Base-by-base conservation (phyloP, 139 green algal species). In the Ettlia oleoabundans region DNA sequence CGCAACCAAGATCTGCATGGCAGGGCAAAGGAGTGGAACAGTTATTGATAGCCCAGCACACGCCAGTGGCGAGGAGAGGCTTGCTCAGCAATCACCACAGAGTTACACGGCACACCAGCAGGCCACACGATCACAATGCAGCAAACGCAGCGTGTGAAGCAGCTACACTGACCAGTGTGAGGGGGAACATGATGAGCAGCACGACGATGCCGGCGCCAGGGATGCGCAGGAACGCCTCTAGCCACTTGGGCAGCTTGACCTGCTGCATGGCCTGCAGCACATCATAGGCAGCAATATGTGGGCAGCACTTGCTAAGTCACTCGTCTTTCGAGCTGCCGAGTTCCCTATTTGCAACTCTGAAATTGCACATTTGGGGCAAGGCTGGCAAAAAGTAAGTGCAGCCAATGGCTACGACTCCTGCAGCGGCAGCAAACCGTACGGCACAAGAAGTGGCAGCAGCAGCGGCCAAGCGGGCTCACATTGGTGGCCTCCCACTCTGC, bases 401-500 rank as follows among this genome's bases (percentile, higher is more conserved):
- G n/a, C n/a, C n/a, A n/a, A n/a, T n/a, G n/a, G n/a, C n/a, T n/a
- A n/a, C n/a, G 15, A 58, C 47, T 15, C 47, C 47, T 58, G 47
- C 47, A 58, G 47, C 47, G n/a, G n/a, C n/a, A n/a, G n/a, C n/a
- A n/a, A n/a, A n/a, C n/a, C n/a, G n/a, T n/a, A n/a, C n/a, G n/a
- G n/a, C n/a, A n/a, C n/a, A n/a, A n/a, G n/a, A n/a, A n/a, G n/a
- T n/a, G n/a, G n/a, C 55, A 15, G 55, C 55, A 65, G 55, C 55
- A 33, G 61, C 28, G 22, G n/a, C 4, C 61, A 2, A 7, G 28
- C 28, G 22, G 22, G 47, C 72, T 33, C 73, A 80, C 73, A 61
- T 80, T 80, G 37, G 33, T 52, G 24, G 77, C 78, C 68, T 80
- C 79, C 81, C 81, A 85, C 63, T 85, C 81, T 2, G 81, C 71